phyloP scores from a whole-genome alignment of 345 rosid species.

The Sisymbrium altissimum region DNA sequence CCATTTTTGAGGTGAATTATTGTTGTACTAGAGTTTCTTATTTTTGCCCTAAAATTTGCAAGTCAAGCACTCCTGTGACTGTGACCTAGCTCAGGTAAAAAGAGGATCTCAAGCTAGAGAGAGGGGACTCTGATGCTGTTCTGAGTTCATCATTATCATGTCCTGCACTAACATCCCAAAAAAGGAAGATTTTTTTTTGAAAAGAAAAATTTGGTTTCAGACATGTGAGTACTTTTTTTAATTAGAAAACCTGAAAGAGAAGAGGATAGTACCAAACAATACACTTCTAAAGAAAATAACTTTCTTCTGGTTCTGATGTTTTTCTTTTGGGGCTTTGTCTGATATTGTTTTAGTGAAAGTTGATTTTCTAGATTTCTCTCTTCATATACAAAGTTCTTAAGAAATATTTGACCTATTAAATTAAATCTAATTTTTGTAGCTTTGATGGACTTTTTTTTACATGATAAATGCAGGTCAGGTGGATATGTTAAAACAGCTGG shows the following conservation, averaged over 20 bases:
- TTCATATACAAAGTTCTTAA: not conserved
- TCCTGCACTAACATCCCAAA: constrained; percentile 29
- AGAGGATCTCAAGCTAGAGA: constrained; percentile 9
- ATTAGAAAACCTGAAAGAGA: not conserved
- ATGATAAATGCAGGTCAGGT: not conserved
- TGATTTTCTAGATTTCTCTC: not conserved
- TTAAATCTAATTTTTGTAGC: not conserved
- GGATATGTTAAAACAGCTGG: not conserved
- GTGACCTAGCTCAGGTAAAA: constrained; percentile 32
- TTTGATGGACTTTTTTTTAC: not conserved
- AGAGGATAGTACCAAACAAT: constrained; percentile 15
- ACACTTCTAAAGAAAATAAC: not conserved
- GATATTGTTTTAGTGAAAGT: not conserved
- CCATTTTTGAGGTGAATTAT: constrained; percentile 34
- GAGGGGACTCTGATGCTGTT: constrained; percentile 7
- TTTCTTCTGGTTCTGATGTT: not conserved
- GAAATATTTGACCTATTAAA: not conserved
- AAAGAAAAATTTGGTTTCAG: not conserved
- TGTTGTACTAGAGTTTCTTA: constrained; percentile 33
- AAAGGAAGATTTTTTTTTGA: not conserved
- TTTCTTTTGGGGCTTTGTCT: constrained; percentile 22
- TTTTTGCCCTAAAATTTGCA: constrained; percentile 35
- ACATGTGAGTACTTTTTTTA: constrained; percentile 8
- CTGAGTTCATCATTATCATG: constrained; percentile 24
- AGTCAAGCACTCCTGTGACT: constrained; percentile 33